These are phyloP conservation scores for Phaeosphaeria sp. DNA, from an alignment of 2,329 filamentous ascomycete species.

Conservation along the genomic window DNA sequence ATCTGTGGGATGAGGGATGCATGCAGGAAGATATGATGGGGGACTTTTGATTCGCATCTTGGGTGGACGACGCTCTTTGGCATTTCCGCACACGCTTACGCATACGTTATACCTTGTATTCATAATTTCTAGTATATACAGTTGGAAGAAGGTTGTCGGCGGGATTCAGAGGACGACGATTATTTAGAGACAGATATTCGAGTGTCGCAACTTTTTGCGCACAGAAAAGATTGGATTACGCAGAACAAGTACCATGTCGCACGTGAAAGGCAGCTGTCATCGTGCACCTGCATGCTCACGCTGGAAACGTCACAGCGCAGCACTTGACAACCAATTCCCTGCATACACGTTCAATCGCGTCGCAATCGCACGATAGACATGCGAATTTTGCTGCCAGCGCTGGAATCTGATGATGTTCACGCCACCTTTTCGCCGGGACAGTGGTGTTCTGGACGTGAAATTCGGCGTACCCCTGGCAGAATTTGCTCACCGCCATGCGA, in stretches of 20 bases:
- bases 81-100: slow-evolving; percentile 6
- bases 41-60: neutral
- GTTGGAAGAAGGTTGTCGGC: neutral
- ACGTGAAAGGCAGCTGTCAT: too few relatives aligned
- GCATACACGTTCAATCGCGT: neutral
- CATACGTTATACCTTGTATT: neutral
- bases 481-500: slow-evolving; percentile 24
- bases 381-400: neutral
- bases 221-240: neutral
- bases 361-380: neutral
- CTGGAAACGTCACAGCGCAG: too few relatives aligned
- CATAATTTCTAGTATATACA: slow-evolving; percentile 28
- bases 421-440: slow-evolving; percentile 19
- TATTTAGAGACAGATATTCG: neutral
- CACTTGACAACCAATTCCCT: too few relatives aligned
- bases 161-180: neutral
- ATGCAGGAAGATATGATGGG: slow-evolving; percentile 5
- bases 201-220: neutral
- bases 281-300: too few relatives aligned
- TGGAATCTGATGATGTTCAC: slow-evolving; percentile 40
- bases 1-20: neutral
- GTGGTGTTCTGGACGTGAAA: slow-evolving; percentile 2
- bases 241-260: too few relatives aligned
- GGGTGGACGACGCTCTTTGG: neutral
- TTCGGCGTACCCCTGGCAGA: slow-evolving; percentile 36